Base-by-base conservation (phyloP, 2,329 filamentous ascomycete species). In the Biscogniauxia mediterranea region DNA sequence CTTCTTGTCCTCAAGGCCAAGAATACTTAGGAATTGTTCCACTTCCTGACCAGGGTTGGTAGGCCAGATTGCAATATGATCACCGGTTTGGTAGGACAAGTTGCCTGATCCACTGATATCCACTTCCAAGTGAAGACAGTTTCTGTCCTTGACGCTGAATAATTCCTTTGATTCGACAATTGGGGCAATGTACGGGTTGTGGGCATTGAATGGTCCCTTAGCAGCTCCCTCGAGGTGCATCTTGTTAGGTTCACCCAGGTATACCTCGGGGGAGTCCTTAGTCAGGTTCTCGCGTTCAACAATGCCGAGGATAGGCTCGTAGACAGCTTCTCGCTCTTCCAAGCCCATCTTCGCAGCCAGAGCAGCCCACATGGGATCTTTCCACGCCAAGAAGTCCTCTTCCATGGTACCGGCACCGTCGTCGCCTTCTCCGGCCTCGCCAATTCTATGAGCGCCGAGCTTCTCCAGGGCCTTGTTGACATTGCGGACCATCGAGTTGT, bases 371-470 rank as follows among this genome's bases (percentile, higher is more conserved):
- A 99, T 99, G 64, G 93, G 93, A 72, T 99, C 95, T 81, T 99
- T 99, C 95, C 95, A 99, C 67, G 94, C 92, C 71, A 99, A 80
- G 77, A 98, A 99, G 73, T 99, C 96, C 80, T 99, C 96, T 80
- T 99, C 95, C 96, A 99, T 99, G 60, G 95, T 99, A 64, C 96
- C 95, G 67, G 95, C 93, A 66, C 96, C 95, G 75, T 99, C 95
- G 71, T 99, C 95, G 72, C 95, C 95, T 80, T 98, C 94, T 70
- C 96, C 95, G 59, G 93, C 92, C 61, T 88, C 83, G 53, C 95
- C 93, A 68, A 99, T 92, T 68, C 92, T 86, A 73, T 88, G 84
- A 13, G 91, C 95, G 63, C 95, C 95, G 20, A 96, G 83, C 72
- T 91, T 94, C 72, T 87, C 83, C 61, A 99, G 81, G 64, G 88